Base-by-base conservation (phyloP, 1,139 yeast genomes). In the Scheffersomyces parashehatae region DNA sequence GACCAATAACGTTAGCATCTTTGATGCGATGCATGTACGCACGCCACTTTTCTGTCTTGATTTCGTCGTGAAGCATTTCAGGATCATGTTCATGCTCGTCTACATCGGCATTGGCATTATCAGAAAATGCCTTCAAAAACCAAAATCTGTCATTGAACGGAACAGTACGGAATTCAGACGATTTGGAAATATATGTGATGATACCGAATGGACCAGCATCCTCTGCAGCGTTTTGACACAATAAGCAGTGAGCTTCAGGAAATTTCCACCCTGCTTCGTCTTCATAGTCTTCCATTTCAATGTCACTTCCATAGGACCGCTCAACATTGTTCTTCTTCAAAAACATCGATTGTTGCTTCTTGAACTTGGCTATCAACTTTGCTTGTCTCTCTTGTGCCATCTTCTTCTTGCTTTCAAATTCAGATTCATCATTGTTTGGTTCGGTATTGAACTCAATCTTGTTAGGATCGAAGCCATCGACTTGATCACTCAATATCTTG, bases 161-260 rank as follows among this genome's bases (percentile, higher is more conserved):
- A 12, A 85, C 75, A 11, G 72, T 68, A 41, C 95, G 66, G 48
- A 82, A 80, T 39, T 79, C 84, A 5, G 88, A 79, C 0, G 87
- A 72, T 38, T 75, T 76, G 3, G 82, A 70, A 28, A 85, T 70
- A 55, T 81, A 77, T 8, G 85, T 76, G 35, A 87, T 79, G 12
- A 86, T 75, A 0, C 96, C 97, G 67, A 86, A 89, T 0, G 88
- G 80, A 9, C 88, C 90, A 20, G 81, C 79, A 39, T 79, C 77
- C 20, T 77, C 81, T 3, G 83, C 77, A 0, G 90, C 85, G 81
- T 88, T 89, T 54, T 91, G 95, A 61, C 99, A 93, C 28, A 93
- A 73, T 34, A 91, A 85, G 60, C 99, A 93, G 48, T 83, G 86
- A 33, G 85, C 84, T 35, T 83, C 86, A 0, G 96, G 96, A 55